A percentile compares a stretch with the other conserved stretches of the same genome.
Conservation (phyloP, 257 asterid species). For the Solanum medicagineum region DNA sequence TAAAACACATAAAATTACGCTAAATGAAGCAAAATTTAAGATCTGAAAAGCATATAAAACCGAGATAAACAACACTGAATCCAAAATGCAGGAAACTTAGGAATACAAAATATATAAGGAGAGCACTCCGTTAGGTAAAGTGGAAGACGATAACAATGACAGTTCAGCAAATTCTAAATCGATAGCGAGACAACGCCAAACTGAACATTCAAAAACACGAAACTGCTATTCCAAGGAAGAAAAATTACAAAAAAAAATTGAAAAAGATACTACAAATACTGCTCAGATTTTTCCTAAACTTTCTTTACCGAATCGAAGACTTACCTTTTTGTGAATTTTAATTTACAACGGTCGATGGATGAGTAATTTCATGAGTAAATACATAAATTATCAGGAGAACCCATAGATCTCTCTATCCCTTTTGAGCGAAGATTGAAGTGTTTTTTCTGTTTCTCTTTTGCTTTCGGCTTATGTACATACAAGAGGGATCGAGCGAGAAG, state of each 20-base stretch:
- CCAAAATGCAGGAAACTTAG: slow-evolving; percentile 11
- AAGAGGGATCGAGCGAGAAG: slow-evolving; percentile 30
- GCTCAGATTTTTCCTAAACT: background rate
- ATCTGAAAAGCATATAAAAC: background rate
- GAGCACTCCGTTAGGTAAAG: slow-evolving; percentile 43
- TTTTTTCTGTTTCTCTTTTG: slow-evolving; percentile 3
- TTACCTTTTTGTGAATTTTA: slow-evolving; percentile 16
- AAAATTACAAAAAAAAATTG: background rate
- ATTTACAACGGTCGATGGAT: slow-evolving; percentile 1
- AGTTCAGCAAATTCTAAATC: slow-evolving; percentile 33
- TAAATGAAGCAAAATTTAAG: background rate
- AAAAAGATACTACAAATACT: background rate
- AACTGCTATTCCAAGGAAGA: background rate
- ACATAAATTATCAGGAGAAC: background rate
- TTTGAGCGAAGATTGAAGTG: background rate
- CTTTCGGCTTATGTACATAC: slow-evolving; percentile 2
- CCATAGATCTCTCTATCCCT: slow-evolving; percentile 18
- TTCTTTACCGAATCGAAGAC: background rate
- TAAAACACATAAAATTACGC: background rate
- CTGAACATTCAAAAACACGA: background rate
- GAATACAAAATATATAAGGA: slow-evolving; percentile 7
- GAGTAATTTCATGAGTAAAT: slow-evolving; percentile 14
- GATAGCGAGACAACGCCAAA: slow-evolving; percentile 42
- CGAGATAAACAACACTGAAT: background rate
- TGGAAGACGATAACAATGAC: slow-evolving; percentile 45